Evolutionary conservation across 768 basidiomycete genomes (phyloP).

Genomic region (Termitomyces sp.): DNA sequence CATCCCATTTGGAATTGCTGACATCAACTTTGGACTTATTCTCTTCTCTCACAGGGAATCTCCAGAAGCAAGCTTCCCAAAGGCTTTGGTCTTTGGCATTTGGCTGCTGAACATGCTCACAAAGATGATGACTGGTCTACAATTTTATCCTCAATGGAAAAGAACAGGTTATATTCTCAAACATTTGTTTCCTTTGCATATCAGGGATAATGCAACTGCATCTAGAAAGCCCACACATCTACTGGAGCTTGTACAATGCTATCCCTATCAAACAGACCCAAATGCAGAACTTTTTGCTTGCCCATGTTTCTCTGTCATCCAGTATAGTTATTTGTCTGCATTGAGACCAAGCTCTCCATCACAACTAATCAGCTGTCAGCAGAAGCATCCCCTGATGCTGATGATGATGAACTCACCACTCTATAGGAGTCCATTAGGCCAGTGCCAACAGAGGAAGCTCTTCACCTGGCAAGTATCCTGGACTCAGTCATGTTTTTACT

Average conservation of each 20-base stretch:
- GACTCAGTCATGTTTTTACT: slow-evolving; percentile 53
- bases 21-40: slow-evolving; percentile 57
- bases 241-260: slow-evolving; percentile 63
- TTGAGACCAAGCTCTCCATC: slow-evolving; percentile 52
- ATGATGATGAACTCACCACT: slow-evolving; percentile 33
- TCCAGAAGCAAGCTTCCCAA: slow-evolving; percentile 79
- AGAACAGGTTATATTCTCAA: slow-evolving; percentile 67
- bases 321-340: slow-evolving; percentile 57
- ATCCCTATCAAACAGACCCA: slow-evolving; percentile 50
- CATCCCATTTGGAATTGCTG: slow-evolving; percentile 57
- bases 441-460: slow-evolving; percentile 30
- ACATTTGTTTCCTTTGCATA: slow-evolving; percentile 69
- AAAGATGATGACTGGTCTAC: slow-evolving; percentile 55
- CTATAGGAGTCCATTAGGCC: slow-evolving; percentile 58
- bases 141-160: slow-evolving; percentile 76
- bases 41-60: slow-evolving; percentile 66
- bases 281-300: slow-evolving; percentile 50
- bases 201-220: slow-evolving; percentile 58
- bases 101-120: slow-evolving; percentile 45
- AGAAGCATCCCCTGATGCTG: slow-evolving; percentile 25
- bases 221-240: slow-evolving; percentile 67
- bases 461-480: slow-evolving; percentile 34
- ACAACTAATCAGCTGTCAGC: slow-evolving; percentile 32
- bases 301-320: slow-evolving; percentile 67
- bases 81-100: slow-evolving; percentile 71